Base-by-base conservation (phyloP, 164 flowering plant genomes). In the Nymphaea thermarum region DNA sequence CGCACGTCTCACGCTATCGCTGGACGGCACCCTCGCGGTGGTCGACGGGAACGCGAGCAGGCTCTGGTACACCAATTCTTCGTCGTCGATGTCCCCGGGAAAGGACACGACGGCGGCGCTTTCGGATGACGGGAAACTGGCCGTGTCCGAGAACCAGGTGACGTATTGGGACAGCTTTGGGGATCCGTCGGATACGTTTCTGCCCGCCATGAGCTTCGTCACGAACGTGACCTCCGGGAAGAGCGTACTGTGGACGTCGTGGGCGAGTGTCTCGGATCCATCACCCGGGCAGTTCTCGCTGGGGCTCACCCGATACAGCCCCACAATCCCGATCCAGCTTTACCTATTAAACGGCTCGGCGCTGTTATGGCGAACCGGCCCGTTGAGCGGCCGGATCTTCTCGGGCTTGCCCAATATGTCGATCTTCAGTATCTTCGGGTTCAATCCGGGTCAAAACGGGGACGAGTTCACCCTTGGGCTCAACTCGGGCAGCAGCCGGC, bases 151-250 rank as follows among this genome's bases (percentile, higher is more conserved):
- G 0, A 6, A 42, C 4, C 47, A 43, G 3, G 64, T 25, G 41
- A 1, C 51, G 10, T 4, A 71, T 18, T 84, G 81, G 79, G 66
- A 81, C 65, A 82, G 83, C 67, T 81, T 82, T 66, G 67, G 73
- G 41, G 15, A 76, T 61, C 84, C 84, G 2, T 8, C 73, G 3
- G 69, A 83, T 55, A 69, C 82, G 1, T 47, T 73, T 4, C 12
- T 82, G 16, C 78, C 82, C 0, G 71, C 63, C 2, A 74, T 76
- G 82, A 75, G 62, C 59, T 3, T 83, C 1, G 68, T 67, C 4
- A n/a, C 63, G 36, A 66, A 79, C 60, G 4, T 15, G 4, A 68
- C 45, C 3, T 72, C 71, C 0, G 74, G 76, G 5, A 41, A 62
- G 65, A 73, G 62, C 3, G 43, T 15, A 1, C 6, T 42, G 15